phyloP scores from a whole-genome alignment of 768 basidiomycete species.

The Tephrocybe rancida region DNA sequence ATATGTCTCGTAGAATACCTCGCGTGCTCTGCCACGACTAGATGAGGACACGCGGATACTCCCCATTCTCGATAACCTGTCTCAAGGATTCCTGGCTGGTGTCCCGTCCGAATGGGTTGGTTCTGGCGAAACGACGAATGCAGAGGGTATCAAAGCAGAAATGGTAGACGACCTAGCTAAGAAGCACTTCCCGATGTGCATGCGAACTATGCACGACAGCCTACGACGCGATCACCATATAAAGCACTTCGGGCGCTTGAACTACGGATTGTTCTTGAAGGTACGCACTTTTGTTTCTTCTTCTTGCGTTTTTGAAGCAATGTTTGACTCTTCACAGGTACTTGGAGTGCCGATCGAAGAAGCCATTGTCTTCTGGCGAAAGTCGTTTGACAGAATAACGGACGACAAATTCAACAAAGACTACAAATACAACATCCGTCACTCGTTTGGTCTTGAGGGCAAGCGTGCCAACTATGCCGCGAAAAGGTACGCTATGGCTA shows the following conservation, averaged over 20 bases:
- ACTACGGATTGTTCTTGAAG: slow-evolving; percentile 96
- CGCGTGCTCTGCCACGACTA: slow-evolving; percentile 83
- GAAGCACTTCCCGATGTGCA: slow-evolving; percentile 94
- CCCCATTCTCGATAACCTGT: slow-evolving; percentile 89
- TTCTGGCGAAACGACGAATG: slow-evolving; percentile 45
- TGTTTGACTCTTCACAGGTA: slow-evolving; percentile 50
- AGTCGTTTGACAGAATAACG: slow-evolving; percentile 75
- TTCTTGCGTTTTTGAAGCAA: background rate
- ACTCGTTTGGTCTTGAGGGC: slow-evolving; percentile 93
- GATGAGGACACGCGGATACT: slow-evolving; percentile 93
- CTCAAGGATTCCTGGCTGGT: slow-evolving; percentile 92
- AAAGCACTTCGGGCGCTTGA: slow-evolving; percentile 89
- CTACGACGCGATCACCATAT: slow-evolving; percentile 80
- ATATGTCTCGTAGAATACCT: slow-evolving; percentile 62
- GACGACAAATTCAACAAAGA: slow-evolving; percentile 99
- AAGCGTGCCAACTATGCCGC: slow-evolving; percentile 94
- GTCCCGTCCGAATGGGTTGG: slow-evolving; percentile 81
- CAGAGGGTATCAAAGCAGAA: slow-evolving; percentile 83
- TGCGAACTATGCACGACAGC: slow-evolving; percentile 86
- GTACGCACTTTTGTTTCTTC: slow-evolving; percentile 43
- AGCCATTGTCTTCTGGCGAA: slow-evolving; percentile 91
- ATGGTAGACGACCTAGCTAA: slow-evolving; percentile 88
- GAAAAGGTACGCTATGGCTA: slow-evolving; percentile 61
- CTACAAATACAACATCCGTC: slow-evolving; percentile 96
- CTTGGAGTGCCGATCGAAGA: slow-evolving; percentile 94